These are phyloP conservation scores for Aspergillus floridensis DNA, from an alignment of 2,329 filamentous ascomycete species.

Conservation along the genomic window DNA sequence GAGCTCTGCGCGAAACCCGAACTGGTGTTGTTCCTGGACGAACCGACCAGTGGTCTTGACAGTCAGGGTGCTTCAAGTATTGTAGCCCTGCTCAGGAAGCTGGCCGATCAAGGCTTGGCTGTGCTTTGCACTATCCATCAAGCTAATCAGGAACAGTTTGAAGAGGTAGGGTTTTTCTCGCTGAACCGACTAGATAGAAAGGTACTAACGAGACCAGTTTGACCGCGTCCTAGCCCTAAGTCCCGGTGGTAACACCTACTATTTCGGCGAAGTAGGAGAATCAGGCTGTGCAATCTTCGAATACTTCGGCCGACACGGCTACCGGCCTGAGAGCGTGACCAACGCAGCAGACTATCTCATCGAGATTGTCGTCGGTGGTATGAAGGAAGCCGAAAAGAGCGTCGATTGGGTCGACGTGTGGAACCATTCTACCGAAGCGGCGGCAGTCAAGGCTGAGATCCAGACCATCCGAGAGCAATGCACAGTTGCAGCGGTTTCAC, in stretches of 20 bases:
- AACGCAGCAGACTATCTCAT: conserved; percentile 62
- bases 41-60: conserved; percentile 65
- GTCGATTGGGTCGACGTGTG: conserved; percentile 70
- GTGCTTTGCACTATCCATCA: conserved; percentile 70
- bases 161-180: conserved; percentile 20
- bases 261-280: conserved; percentile 65
- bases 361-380: conserved; percentile 56
- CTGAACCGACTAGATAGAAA: background rate
- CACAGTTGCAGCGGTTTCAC: conserved; percentile 38
- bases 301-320: conserved; percentile 62
- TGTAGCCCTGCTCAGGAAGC: conserved; percentile 61
- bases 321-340: conserved; percentile 58
- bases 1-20: conserved; percentile 65
- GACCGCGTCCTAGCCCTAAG: conserved; percentile 67
- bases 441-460: conserved; percentile 60
- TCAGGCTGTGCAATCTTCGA: conserved; percentile 61
- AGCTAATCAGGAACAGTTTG: conserved; percentile 62
- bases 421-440: conserved; percentile 59
- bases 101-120: conserved; percentile 60
- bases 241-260: conserved; percentile 63
- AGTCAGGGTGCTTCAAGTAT: conserved; percentile 64
- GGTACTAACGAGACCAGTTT: conserved; percentile 50
- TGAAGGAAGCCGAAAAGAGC: conserved; percentile 48
- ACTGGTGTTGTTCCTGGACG: conserved; percentile 65
- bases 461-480: conserved; percentile 51